These are phyloP conservation scores for Neocucurbitaria cava DNA, from an alignment of 2,329 filamentous ascomycete species.

Conservation along the genomic window DNA sequence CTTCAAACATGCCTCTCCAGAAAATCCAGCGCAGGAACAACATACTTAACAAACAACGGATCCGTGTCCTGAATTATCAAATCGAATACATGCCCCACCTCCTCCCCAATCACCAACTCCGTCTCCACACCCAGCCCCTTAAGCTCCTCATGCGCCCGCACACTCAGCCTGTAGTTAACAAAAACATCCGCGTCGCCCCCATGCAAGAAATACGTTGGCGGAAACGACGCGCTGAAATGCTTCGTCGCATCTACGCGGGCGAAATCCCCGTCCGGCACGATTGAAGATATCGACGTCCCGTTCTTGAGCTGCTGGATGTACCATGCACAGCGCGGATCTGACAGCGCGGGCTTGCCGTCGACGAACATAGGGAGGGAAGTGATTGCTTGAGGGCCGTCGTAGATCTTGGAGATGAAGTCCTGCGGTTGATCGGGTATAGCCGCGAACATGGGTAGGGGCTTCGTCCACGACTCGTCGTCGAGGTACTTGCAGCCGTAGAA, in stretches of 20 bases:
- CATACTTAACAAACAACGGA: conserved; percentile 5
- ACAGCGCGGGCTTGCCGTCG: conserved; percentile 2
- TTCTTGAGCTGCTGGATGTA: conserved; percentile 9
- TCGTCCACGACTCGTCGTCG: not conserved
- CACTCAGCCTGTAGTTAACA: conserved; percentile 1
- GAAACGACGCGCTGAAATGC: not conserved
- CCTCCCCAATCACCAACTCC: conserved; percentile 4
- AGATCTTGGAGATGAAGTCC: not conserved
- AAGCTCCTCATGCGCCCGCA: conserved; percentile 3
- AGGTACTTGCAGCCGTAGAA: conserved; percentile 8
- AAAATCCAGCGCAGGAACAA: conserved; percentile 9
- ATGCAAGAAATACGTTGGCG: conserved; percentile 8
- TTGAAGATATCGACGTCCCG: conserved; percentile 4
- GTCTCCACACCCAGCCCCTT: conserved; percentile 4
- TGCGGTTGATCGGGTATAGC: not conserved
- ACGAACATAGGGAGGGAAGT: conserved; percentile 3
- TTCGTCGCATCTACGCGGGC: not conserved
- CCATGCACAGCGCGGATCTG: conserved; percentile 9
- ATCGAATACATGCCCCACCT: conserved; percentile 12
- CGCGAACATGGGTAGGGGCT: conserved; percentile 1
- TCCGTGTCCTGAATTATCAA: not conserved
- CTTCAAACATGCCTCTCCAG: conserved; percentile 11
- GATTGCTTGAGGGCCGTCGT: conserved; percentile 1
- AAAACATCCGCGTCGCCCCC: not conserved
- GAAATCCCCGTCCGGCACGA: conserved; percentile 1